Percentiles rank a stretch among this genome's conserved stretches.
Evolutionary conservation across 108 stramenopile species (phyloP).

Genomic region (Cyclotella distinguenda): DNA sequence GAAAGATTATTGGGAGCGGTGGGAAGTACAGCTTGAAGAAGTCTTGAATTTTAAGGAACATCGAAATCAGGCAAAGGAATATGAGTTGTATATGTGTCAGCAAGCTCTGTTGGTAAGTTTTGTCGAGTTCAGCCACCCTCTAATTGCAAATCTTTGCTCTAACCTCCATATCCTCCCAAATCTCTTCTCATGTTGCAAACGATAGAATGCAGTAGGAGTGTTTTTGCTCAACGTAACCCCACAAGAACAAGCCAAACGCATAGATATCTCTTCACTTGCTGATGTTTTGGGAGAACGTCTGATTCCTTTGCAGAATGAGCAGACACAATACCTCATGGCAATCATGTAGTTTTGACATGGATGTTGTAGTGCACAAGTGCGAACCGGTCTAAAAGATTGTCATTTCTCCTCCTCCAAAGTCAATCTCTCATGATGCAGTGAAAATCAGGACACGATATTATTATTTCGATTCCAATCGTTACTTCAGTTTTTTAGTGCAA

Average conservation of each 20-base stretch:
- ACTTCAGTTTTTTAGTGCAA: no score
- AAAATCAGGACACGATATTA: no score
- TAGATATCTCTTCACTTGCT: slow-evolving; percentile 50
- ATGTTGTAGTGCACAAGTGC: neutral
- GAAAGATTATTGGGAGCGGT: slow-evolving; percentile 63
- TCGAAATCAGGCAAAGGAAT: slow-evolving; percentile 38
- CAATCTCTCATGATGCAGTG: neutral
- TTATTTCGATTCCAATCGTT: no score
- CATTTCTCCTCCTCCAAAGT: neutral
- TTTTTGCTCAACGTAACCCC: slow-evolving; percentile 43
- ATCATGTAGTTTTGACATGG: neutral
- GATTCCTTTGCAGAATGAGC: slow-evolving; percentile 54
- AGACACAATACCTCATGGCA: slow-evolving; percentile 55
- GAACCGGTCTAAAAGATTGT: neutral
- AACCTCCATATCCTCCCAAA: no score
- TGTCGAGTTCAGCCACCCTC: neutral
- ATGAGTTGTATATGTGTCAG: slow-evolving; percentile 70
- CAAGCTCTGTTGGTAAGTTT: slow-evolving; percentile 60
- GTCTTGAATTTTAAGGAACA: slow-evolving; percentile 1
- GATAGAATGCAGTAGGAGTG: slow-evolving; percentile 52
- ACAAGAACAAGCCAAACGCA: slow-evolving; percentile 48
- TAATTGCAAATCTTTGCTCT: no score
- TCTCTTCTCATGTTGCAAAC: no score
- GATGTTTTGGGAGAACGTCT: slow-evolving; percentile 73
- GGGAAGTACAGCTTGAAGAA: slow-evolving; percentile 48